Conservation (phyloP, 306 rosid genomes). For the Cicer chorassanicum region DNA sequence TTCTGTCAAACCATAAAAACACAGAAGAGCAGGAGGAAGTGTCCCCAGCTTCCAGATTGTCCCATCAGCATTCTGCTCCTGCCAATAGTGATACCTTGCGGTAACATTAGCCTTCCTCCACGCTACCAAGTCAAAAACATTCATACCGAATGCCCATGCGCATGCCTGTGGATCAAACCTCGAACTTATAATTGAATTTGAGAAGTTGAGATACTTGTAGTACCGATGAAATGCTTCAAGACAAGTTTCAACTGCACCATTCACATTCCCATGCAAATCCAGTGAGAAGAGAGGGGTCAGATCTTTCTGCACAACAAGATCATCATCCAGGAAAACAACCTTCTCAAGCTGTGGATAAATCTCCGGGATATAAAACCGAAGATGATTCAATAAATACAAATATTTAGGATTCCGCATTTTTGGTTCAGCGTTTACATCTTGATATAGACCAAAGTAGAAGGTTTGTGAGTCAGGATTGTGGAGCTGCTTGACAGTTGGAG, state of each 20-base stretch:
- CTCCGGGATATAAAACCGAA: slow-evolving; percentile 95
- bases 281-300: slow-evolving; percentile 92
- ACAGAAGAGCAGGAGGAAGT: slow-evolving; percentile 90
- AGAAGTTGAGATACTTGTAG: slow-evolving; percentile 94
- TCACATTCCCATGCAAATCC: slow-evolving; percentile 95
- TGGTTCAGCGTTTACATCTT: slow-evolving; percentile 65
- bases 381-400: slow-evolving; percentile 76
- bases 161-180: slow-evolving; percentile 97
- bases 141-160: slow-evolving; percentile 99
- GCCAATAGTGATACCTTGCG: slow-evolving; percentile 89
- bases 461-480: slow-evolving; percentile 63
- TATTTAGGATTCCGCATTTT: slow-evolving; percentile 76
- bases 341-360: slow-evolving; percentile 97
- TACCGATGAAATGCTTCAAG: slow-evolving; percentile 95
- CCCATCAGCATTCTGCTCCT: slow-evolving; percentile 80
- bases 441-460: slow-evolving; percentile 71
- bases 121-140: slow-evolving; percentile 85
- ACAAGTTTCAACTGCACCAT: slow-evolving; percentile 99
- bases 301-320: slow-evolving; percentile 95
- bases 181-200: slow-evolving; percentile 81
- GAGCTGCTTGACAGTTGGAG: slow-evolving; percentile 75
- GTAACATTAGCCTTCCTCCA: slow-evolving; percentile 95
- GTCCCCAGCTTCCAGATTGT: slow-evolving; percentile 95
- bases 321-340: slow-evolving; percentile 95
- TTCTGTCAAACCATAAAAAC: slow-evolving; percentile 93